Evolutionary conservation across 352 stramenopile species (phyloP), one percentile per base, ranked within the genome.

Genomic region (Pythium phragmiticola): DNA sequence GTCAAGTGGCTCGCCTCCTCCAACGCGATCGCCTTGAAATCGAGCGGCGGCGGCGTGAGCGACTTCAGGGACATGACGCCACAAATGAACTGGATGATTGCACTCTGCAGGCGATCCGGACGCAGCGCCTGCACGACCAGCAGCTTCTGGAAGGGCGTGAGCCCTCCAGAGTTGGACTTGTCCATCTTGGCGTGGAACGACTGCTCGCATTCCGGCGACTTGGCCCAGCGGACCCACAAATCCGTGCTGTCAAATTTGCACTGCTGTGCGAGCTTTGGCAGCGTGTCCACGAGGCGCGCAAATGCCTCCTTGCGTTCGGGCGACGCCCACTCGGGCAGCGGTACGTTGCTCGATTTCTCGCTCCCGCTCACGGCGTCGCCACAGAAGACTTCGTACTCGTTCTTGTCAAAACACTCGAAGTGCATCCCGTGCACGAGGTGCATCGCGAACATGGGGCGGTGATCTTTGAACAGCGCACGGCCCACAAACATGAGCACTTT

Each of bases 351-450:
- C 30, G 51, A 63, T 60, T 69, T 81, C 57, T 76, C 67, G 7
- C 26, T 65, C 51, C 68, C 70, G 2, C 76, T 64, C 3, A 94
- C 73, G n/a, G 82, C 47, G 41, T 95, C 82, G 12, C 94, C 95
- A 17, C 88, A 93, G 66, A 98, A 98, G 33, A 97, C 85, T 57
- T 95, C 89, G 73, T 95, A 98, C 69, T 98, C 95, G 33, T 96
- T 78, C 56, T 85, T 78, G n/a, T 97, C 87, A 48, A 98, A 98
- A 17, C 87, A 89, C 7, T 98, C 85, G 0, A 74, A 69, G 52
- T 97, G 89, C 88, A 98, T 98, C 1, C 86, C 92, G 47, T 97
- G 88, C 23, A 98, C 90, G 14, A 98, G 61, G 42, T 98, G 95
- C 61, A 98, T 74, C 0, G 89, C 95, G 65, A 98, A 98, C 82